Conservation (phyloP, 2,329 filamentous ascomycete genomes). For the Reticulascus tulasneorum region DNA sequence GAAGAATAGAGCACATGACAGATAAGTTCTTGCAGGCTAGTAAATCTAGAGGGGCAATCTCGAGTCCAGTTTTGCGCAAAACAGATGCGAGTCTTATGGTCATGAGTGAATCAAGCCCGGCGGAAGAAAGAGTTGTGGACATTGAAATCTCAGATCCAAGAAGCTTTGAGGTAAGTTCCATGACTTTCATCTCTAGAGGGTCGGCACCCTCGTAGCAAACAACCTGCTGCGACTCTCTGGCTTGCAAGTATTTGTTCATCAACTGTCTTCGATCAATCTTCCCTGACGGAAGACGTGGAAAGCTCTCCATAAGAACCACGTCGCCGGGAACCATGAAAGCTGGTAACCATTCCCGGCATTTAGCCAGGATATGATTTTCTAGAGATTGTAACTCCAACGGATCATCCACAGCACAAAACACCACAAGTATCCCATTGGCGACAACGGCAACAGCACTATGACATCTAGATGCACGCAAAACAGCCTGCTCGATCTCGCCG, state of each 20-base stretch:
- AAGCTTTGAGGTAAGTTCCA: slow-evolving; percentile 33
- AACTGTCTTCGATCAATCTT: slow-evolving; percentile 73
- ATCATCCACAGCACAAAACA: slow-evolving; percentile 62
- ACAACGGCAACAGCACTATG: slow-evolving; percentile 65
- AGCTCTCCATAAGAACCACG: slow-evolving; percentile 56
- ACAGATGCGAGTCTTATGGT: slow-evolving; percentile 53
- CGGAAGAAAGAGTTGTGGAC: slow-evolving; percentile 41
- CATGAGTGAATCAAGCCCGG: slow-evolving; percentile 61
- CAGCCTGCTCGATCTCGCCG: slow-evolving; percentile 71
- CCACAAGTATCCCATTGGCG: slow-evolving; percentile 64
- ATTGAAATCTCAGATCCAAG: slow-evolving; percentile 33
- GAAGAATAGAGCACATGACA: background rate
- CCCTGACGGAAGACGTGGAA: slow-evolving; percentile 77
- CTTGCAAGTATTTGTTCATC: slow-evolving; percentile 19
- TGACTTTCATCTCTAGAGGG: slow-evolving; percentile 26
- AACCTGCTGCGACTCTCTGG: background rate
- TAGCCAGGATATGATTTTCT: slow-evolving; percentile 44
- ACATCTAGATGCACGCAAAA: slow-evolving; percentile 57
- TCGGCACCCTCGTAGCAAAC: slow-evolving; percentile 1
- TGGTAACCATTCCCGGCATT: slow-evolving; percentile 73
- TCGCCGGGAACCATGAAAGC: slow-evolving; percentile 80
- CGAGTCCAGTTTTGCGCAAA: slow-evolving; percentile 54
- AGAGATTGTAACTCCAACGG: slow-evolving; percentile 17
- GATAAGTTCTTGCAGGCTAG: slow-evolving; percentile 46
- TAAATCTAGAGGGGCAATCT: slow-evolving; percentile 56